Evolutionary conservation across 768 basidiomycete species (phyloP), one percentile per base, ranked within the genome.

Genomic region (Leccinum uliginosum): DNA sequence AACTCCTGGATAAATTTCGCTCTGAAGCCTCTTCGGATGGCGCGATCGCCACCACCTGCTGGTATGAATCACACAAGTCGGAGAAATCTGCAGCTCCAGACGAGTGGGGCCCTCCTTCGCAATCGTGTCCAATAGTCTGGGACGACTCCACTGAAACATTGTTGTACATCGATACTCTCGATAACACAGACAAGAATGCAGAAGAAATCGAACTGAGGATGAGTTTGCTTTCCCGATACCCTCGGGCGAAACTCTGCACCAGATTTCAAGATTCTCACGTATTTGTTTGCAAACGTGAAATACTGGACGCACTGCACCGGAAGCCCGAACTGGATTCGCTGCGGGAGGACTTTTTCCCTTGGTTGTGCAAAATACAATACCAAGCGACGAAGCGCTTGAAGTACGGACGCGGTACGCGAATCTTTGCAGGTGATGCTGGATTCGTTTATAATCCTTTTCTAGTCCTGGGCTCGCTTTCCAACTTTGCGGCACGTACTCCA

Each of bases 311-410:
- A 12, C 75, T 94, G 26, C 79, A 82, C 11, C 80, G 83, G 58
- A 91, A 90, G 64, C 74, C 73, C 5, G 80, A 84, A 62, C 78
- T 94, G 43, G 86, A 91, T 51, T 96, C 93, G 15, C 78, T 98
- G 51, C 80, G 89, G 51, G 89, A 95, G 69, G 93, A 97, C 58
- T 91, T 97, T 65, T 69, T 98, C 11, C 95, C 95, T 0, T 97
- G 93, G 91, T 67, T 97, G 54, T 89, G 92, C 74, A 93, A 91
- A 67, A 75, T 90, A 6, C 89, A 91, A 59, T 93, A 93, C 68
- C 86, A 85, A 57, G 74, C 75, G 10, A 76, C 78, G 15, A 85
- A 83, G 62, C 76, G 76, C 60, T 72, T 70, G 48, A 87, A 84
- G 71, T 89, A 89, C 60, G 80, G 75, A 30, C 71, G 74, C 59